Conservation (phyloP, 345 rosid genomes). For the Eucalyptus paniculata region DNA sequence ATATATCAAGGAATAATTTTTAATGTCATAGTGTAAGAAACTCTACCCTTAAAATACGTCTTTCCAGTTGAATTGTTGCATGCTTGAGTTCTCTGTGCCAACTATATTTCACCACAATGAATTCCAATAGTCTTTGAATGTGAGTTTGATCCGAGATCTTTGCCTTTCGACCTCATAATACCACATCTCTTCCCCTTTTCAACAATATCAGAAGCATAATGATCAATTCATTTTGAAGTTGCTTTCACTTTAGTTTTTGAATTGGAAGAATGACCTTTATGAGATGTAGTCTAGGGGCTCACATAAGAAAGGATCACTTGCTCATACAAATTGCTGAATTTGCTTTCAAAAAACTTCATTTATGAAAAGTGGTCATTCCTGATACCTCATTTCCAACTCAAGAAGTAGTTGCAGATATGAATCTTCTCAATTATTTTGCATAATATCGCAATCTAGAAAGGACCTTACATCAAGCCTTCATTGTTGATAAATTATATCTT, state of each 20-base stretch:
- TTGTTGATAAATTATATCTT: background rate
- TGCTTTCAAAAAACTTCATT: background rate
- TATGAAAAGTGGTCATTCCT: background rate
- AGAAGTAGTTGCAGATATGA: background rate
- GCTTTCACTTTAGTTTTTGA: background rate
- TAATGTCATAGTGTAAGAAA: background rate
- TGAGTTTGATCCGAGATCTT: background rate
- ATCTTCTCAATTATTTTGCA: background rate
- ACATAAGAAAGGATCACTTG: background rate
- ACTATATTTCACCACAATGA: background rate
- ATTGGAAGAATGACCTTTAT: background rate
- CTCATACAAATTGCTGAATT: background rate
- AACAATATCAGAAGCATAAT: background rate
- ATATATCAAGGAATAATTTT: background rate
- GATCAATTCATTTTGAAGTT: background rate
- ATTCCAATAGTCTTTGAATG: background rate
- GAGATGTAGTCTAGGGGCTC: background rate
- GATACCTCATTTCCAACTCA: background rate
- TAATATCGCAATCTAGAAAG: background rate
- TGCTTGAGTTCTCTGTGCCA: background rate
- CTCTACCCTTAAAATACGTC: background rate
- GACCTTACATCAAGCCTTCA: background rate
- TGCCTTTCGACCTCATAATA: background rate
- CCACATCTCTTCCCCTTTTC: background rate
- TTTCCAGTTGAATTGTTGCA: background rate